Evolutionary conservation across 2,329 filamentous ascomycete species (phyloP).

Genomic region (Botrytis hyacinthi): DNA sequence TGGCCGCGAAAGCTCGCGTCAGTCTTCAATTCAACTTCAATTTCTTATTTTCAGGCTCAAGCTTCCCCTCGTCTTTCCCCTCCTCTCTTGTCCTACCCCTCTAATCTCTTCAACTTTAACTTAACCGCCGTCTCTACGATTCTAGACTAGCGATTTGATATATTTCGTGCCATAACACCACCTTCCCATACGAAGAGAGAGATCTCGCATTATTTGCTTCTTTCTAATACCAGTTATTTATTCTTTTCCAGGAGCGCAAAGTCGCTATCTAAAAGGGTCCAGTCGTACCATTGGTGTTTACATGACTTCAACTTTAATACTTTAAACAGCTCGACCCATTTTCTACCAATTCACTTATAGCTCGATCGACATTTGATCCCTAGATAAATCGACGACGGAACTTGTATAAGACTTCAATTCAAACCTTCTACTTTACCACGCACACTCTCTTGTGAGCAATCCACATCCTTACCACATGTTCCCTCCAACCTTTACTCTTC

Average conservation of each 20-base stretch:
- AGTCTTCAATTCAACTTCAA: conserved; percentile 4
- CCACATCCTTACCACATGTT: neutral
- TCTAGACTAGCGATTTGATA: neutral
- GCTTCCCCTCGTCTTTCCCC: neutral
- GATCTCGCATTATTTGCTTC: neutral
- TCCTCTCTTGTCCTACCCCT: neutral
- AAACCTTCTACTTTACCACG: neutral
- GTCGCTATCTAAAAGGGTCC: neutral
- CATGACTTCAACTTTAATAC: neutral
- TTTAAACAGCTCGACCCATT: conserved; percentile 3
- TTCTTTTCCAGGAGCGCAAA: neutral
- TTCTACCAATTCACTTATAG: conserved; percentile 2
- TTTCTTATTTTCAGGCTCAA: neutral
- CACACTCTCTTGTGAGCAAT: neutral
- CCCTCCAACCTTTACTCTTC: neutral
- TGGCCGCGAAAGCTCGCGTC: neutral
- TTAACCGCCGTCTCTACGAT: neutral
- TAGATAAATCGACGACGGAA: neutral
- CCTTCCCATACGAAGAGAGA: neutral
- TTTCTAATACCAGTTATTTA: neutral
- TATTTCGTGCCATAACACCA: neutral
- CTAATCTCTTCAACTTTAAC: neutral
- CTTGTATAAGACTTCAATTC: neutral
- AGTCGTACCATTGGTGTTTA: neutral
- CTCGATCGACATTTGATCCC: neutral